Evolutionary conservation across 495 filamentous ascomycete species (phyloP), one percentile per base, ranked within the genome.

Genomic region (Aspergillus wentii): DNA sequence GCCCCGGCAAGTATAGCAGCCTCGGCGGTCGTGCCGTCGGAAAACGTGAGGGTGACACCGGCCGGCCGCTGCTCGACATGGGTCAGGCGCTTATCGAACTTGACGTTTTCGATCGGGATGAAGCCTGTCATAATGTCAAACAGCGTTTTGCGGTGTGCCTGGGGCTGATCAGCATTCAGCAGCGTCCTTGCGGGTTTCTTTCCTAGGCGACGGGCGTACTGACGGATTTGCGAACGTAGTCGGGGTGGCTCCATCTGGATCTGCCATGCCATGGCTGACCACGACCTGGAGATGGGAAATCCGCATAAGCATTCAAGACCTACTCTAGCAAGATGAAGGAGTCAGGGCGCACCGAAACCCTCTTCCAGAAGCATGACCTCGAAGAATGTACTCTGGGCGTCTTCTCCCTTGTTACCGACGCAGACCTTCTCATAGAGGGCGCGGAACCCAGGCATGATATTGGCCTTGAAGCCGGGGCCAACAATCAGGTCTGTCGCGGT

Each of bases 401-500:
- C 23, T 4, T 7, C 22, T 17, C 11, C 11, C 36, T 17, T 39
- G 21, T 39, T 27, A 14, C 36, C 36, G 11, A 39, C 36, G 20
- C 36, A 39, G 25, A 39, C 22, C 10, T 28, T 27, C 36, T 39
- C 36, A 21, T 39, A 39, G 3, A 16, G 13, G 25, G 36, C 4
- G 30, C 22, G 36, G 23, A 51, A 33, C 10, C 30, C n/a, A n/a
- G n/a, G n/a, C n/a, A n/a, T n/a, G n/a, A n/a, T n/a, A n/a, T n/a
- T n/a, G n/a, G n/a, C 47, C 28, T 64, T 69, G 38, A 74, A 63
- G 1, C 76, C 76, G 0, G 69, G 72, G 0, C 79, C 79, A 17
- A 79, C 62, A 15, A 76, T 51, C 1, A 85, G 48, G 2, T 54
- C 46, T 2, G 75, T 75, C 19, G 44, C 56, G 0, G 61, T 30